phyloP scores from a whole-genome alignment of 1,284 basidiomycete genomes.

The Sphaerobolus stellatus region DNA sequence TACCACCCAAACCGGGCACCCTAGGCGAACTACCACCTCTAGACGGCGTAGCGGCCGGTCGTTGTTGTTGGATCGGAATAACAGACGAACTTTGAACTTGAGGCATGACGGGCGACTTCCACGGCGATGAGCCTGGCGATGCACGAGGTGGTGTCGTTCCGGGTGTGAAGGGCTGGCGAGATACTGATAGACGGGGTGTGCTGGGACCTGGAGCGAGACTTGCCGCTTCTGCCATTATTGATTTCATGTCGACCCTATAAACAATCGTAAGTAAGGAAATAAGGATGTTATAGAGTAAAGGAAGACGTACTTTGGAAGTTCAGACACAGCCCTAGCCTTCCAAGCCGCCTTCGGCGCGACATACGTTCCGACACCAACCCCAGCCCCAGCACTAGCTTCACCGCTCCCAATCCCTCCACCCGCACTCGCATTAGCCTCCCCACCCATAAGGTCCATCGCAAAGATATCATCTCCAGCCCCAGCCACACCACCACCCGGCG shows the following conservation, averaged over 20 bases:
- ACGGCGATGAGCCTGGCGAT: too few species aligned
- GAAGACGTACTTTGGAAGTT: slow-evolving; percentile 37
- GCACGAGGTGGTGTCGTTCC: too few species aligned
- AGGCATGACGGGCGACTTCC: too few species aligned
- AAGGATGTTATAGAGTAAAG: background rate
- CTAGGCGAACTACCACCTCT: too few species aligned
- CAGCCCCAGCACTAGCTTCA: slow-evolving; percentile 17
- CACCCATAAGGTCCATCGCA: slow-evolving; percentile 60
- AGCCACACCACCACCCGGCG: too few species aligned
- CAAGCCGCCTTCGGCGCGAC: slow-evolving; percentile 28
- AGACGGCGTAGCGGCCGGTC: too few species aligned
- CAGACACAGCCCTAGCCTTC: slow-evolving; percentile 41
- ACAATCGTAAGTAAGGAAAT: slow-evolving; percentile 11
- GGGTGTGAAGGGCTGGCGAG: too few species aligned
- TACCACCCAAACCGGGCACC: too few species aligned
- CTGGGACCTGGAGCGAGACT: slow-evolving; percentile 9
- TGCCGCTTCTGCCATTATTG: slow-evolving; percentile 82
- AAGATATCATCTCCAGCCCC: slow-evolving; percentile 57
- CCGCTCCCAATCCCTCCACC: slow-evolving; percentile 16
- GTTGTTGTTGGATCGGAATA: too few species aligned
- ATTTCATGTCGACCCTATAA: slow-evolving; percentile 74
- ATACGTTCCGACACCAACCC: background rate
- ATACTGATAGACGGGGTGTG: background rate
- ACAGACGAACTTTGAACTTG: too few species aligned
- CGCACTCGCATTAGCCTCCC: too few species aligned